These are phyloP conservation scores for Populus nigra DNA, from an alignment of 345 rosid genomes.

Conservation along the genomic window DNA sequence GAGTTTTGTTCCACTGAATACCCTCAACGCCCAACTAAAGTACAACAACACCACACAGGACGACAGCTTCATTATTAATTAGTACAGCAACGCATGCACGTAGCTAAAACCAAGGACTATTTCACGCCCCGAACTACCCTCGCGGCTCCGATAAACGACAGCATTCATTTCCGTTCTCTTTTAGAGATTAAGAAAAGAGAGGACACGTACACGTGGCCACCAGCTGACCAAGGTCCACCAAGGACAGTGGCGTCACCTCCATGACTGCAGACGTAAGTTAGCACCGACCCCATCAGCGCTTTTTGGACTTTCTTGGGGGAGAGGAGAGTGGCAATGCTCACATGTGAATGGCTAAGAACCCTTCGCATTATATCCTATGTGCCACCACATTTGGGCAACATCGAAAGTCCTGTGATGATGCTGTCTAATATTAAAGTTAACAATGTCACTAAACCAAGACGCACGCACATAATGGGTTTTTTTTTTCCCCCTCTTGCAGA, in stretches of 20 bases:
- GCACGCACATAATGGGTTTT: no score
- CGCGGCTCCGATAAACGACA: background rate
- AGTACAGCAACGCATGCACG: background rate
- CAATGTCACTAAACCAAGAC: background rate
- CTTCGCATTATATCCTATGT: background rate
- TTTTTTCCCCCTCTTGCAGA: background rate
- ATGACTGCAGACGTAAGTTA: background rate
- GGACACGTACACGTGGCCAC: background rate
- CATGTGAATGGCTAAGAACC: no score
- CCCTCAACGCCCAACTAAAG: no score
- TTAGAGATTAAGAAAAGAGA: background rate
- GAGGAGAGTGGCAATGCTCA: background rate
- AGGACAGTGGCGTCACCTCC: background rate
- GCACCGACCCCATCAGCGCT: slow-evolving; percentile 8
- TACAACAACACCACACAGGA: no score
- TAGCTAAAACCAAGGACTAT: background rate
- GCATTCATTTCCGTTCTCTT: background rate
- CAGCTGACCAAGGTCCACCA: background rate
- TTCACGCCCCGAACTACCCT: background rate
- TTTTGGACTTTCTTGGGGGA: background rate
- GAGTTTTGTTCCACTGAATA: background rate
- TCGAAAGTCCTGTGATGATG: background rate
- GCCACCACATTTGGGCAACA: background rate
- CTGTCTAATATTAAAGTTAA: background rate
- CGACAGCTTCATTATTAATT: no score